Conservation (phyloP, 768 basidiomycete species). For the Phanerochaete sordida region DNA sequence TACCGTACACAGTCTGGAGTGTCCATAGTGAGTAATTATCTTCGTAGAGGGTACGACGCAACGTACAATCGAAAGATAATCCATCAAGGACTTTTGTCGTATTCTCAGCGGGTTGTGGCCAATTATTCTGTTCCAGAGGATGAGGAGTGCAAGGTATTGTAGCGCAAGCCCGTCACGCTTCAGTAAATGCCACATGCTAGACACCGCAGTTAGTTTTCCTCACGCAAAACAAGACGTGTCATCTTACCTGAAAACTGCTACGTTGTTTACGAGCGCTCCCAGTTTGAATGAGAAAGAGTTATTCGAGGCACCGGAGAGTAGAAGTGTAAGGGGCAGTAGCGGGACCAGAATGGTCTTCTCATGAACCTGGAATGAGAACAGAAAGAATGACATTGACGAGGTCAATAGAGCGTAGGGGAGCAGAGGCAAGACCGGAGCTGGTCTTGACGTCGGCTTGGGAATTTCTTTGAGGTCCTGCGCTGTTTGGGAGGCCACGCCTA, state of each 20-base stretch:
- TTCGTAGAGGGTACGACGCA: background rate
- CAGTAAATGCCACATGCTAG: slow-evolving; percentile 93
- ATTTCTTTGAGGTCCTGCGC: background rate
- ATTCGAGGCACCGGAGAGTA: slow-evolving; percentile 50
- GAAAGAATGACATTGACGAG: slow-evolving; percentile 87
- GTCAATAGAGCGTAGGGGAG: slow-evolving; percentile 79
- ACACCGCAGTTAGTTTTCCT: background rate
- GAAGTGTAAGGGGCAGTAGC: slow-evolving; percentile 76
- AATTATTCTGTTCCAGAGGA: slow-evolving; percentile 81
- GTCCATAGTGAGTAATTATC: background rate
- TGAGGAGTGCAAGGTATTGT: slow-evolving; percentile 64
- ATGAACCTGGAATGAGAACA: slow-evolving; percentile 96
- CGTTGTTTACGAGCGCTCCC: slow-evolving; percentile 75
- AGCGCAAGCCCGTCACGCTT: slow-evolving; percentile 72
- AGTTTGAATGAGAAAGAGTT: slow-evolving; percentile 57
- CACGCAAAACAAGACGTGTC: background rate
- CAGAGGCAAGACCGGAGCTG: slow-evolving; percentile 58
- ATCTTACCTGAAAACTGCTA: slow-evolving; percentile 82
- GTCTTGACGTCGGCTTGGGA: slow-evolving; percentile 12
- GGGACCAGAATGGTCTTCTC: slow-evolving; percentile 91
- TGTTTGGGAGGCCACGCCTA: slow-evolving; percentile 11
- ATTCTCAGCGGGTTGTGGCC: slow-evolving; percentile 68
- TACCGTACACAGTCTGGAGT: slow-evolving; percentile 49
- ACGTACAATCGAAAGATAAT: slow-evolving; percentile 51
- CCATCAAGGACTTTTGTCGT: slow-evolving; percentile 45